Evolutionary conservation across 2,329 filamentous ascomycete genomes (phyloP).

Genomic region (Aspergillus spinulosporus): DNA sequence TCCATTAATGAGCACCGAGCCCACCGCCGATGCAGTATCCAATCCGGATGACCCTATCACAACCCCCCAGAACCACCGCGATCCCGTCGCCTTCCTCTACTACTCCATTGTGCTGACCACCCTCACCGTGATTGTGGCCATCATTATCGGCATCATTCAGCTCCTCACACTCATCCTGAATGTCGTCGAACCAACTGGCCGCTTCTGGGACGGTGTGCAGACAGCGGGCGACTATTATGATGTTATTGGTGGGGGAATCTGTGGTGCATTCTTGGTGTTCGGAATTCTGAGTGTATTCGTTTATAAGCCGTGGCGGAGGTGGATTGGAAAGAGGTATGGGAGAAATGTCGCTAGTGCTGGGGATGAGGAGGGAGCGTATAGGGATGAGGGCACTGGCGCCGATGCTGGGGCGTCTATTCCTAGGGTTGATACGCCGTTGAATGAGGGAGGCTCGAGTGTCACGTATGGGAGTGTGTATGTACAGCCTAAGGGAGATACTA

Average conservation of each 20-base stretch:
- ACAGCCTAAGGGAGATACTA: conserved; percentile 8
- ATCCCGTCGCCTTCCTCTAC: conserved; percentile 87
- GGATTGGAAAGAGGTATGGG: conserved; percentile 48
- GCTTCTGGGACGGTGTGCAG: conserved; percentile 89
- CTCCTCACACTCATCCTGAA: conserved; percentile 76
- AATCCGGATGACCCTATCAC: conserved; percentile 19
- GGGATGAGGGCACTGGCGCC: conserved; percentile 20
- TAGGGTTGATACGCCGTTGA: conserved; percentile 18
- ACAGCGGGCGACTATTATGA: conserved; percentile 78
- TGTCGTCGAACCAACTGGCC: conserved; percentile 69
- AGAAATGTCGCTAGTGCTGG: conserved; percentile 14
- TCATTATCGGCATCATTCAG: conserved; percentile 84
- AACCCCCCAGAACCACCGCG: conserved; percentile 57
- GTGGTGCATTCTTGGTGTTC: conserved; percentile 77
- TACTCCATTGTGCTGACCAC: conserved; percentile 86
- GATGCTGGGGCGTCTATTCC: neutral
- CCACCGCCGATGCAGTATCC: neutral
- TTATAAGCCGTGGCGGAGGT: conserved; percentile 76
- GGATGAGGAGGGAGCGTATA: conserved; percentile 26
- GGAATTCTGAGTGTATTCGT: conserved; percentile 70
- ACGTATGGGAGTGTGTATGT: conserved; percentile 18
- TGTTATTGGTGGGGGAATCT: conserved; percentile 82
- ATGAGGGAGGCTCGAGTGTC: conserved; percentile 3
- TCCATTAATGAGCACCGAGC: conserved; percentile 18
- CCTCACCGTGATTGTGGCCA: conserved; percentile 78